A percentile compares a stretch with the other conserved stretches of the same genome.
These are phyloP conservation scores for Pleurotus giganteus DNA, from an alignment of 768 basidiomycete genomes.

Conservation along the genomic window DNA sequence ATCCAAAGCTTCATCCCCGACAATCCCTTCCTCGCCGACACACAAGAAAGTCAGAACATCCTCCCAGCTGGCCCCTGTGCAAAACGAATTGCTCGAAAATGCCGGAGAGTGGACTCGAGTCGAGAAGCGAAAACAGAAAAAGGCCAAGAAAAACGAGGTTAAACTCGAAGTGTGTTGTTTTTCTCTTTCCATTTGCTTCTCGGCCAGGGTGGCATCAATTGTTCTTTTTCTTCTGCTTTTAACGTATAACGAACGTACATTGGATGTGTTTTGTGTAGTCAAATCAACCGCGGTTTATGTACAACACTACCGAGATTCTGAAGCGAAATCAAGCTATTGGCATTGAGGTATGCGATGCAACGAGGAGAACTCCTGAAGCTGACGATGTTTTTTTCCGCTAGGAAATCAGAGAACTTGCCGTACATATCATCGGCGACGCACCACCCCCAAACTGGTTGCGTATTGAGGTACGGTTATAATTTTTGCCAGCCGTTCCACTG, in stretches of 20 bases:
- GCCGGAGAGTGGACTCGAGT: conserved; percentile 64
- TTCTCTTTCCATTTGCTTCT: conserved; percentile 14
- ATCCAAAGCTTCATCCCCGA: conserved; percentile 14
- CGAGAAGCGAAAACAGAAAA: conserved; percentile 72
- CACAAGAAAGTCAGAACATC: conserved; percentile 40
- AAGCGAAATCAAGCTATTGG: conserved; percentile 72
- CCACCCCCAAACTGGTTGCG: conserved; percentile 87
- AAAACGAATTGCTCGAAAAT: conserved; percentile 15
- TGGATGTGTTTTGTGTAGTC: conserved; percentile 6
- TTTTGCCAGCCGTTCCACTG: neutral
- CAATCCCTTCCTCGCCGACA: conserved; percentile 12
- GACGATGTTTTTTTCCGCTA: conserved; percentile 25
- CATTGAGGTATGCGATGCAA: conserved; percentile 55
- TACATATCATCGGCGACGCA: conserved; percentile 80
- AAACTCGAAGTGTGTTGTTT: conserved; percentile 54
- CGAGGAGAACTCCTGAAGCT: neutral
- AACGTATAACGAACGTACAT: neutral
- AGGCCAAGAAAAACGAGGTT: conserved; percentile 53
- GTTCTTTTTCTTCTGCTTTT: no score
- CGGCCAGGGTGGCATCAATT: no score
- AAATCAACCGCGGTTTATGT: conserved; percentile 76
- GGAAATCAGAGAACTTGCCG: conserved; percentile 86
- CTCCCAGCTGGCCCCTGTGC: conserved; percentile 9
- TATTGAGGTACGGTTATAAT: conserved; percentile 57
- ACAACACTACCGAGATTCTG: conserved; percentile 71